These are phyloP conservation scores for Pseudonitzschia delicatissima DNA, from an alignment of 108 stramenopile species.

Conservation along the genomic window DNA sequence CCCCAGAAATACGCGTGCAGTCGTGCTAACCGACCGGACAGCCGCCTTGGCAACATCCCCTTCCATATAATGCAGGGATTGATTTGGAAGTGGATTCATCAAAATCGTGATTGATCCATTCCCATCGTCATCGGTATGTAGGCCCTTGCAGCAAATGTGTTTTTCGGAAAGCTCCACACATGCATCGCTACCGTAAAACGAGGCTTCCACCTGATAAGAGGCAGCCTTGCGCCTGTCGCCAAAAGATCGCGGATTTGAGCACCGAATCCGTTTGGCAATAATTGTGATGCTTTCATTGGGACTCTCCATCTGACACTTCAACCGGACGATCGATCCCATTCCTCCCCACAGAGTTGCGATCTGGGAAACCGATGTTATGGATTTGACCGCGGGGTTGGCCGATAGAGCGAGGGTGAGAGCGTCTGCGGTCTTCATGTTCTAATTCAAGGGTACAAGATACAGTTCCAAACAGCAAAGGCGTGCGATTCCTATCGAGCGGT, in stretches of 20 bases:
- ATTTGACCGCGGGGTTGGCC: neutral
- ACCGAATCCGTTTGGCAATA: conserved; percentile 54
- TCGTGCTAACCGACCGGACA: conserved; percentile 56
- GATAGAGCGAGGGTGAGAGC: neutral
- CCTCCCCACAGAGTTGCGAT: conserved; percentile 52
- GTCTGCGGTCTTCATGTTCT: conserved; percentile 1
- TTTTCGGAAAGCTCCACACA: neutral
- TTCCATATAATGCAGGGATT: neutral
- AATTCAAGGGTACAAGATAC: too few relatives aligned
- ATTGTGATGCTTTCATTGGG: conserved; percentile 6
- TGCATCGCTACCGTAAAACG: conserved; percentile 44
- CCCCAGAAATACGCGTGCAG: conserved; percentile 71
- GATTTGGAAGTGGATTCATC: conserved; percentile 1
- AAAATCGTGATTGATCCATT: conserved; percentile 1
- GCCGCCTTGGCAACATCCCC: conserved; percentile 5
- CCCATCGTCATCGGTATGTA: conserved; percentile 9
- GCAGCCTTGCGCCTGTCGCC: conserved; percentile 68
- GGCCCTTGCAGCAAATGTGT: neutral
- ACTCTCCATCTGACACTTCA: conserved; percentile 13
- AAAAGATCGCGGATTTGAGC: conserved; percentile 25
- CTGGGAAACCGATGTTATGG: neutral
- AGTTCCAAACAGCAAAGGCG: too few relatives aligned
- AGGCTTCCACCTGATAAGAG: conserved; percentile 65
- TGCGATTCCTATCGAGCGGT: too few relatives aligned
- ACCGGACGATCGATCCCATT: conserved; percentile 68